phyloP scores from a whole-genome alignment of 768 basidiomycete genomes.

The Leccinum olivaceopallidum region DNA sequence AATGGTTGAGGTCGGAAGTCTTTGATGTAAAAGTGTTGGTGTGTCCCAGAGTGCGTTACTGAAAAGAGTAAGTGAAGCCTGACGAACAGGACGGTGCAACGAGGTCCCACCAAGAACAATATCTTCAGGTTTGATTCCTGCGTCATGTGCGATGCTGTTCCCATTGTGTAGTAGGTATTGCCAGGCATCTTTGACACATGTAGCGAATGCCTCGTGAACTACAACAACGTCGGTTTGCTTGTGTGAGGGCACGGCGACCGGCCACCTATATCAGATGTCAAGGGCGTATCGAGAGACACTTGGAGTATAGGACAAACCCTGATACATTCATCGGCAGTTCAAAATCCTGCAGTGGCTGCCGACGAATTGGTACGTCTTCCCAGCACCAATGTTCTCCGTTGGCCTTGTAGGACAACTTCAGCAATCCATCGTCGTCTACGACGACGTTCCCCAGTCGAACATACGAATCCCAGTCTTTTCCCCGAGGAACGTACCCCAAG shows the following conservation, averaged over 20 bases:
- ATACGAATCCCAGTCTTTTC: slow-evolving; percentile 39
- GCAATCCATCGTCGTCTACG: slow-evolving; percentile 26
- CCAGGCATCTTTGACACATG: slow-evolving; percentile 40
- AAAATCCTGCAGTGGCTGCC: slow-evolving; percentile 36
- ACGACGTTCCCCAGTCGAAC: slow-evolving; percentile 41
- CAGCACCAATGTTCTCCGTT: slow-evolving; percentile 40
- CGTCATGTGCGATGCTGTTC: slow-evolving; percentile 30
- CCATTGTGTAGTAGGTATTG: slow-evolving; percentile 36
- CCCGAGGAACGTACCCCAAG: slow-evolving; percentile 42
- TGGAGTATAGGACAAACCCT: slow-evolving; percentile 29
- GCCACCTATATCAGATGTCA: slow-evolving; percentile 38
- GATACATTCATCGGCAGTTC: slow-evolving; percentile 32
- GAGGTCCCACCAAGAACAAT: slow-evolving; percentile 41
- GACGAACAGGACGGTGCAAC: background rate
- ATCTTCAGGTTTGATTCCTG: slow-evolving; percentile 41
- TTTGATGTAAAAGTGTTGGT: slow-evolving; percentile 41
- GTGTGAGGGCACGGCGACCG: slow-evolving; percentile 40
- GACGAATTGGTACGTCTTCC: slow-evolving; percentile 33
- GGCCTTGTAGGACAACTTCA: slow-evolving; percentile 25
- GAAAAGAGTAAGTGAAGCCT: background rate
- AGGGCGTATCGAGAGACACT: background rate
- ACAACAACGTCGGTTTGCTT: slow-evolving; percentile 41
- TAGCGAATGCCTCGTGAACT: slow-evolving; percentile 33
- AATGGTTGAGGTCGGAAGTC: slow-evolving; percentile 33
- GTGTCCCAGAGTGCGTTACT: slow-evolving; percentile 44